phyloP scores from a whole-genome alignment of 305 asterid species.

The Ajuga reptans region DNA sequence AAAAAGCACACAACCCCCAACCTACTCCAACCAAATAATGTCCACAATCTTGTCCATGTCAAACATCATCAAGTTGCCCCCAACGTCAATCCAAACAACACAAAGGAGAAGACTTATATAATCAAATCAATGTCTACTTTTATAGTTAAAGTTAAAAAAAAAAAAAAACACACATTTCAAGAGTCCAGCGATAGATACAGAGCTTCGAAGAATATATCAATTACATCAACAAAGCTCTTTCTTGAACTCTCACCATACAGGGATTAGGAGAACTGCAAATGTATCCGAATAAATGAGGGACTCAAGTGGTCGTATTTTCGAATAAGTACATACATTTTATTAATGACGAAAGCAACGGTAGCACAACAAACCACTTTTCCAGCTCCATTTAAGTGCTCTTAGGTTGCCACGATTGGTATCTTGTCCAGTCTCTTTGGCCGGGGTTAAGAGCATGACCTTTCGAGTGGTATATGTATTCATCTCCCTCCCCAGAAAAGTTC shows the following conservation, averaged over 20 bases:
- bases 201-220: neutral
- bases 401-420: slow-evolving; percentile 84
- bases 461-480: slow-evolving; percentile 87
- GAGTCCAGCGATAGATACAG: neutral
- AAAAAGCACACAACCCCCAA: too few species aligned
- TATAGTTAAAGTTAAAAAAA: too few species aligned
- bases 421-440: slow-evolving; percentile 92
- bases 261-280: neutral
- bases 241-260: neutral
- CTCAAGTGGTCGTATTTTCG: neutral
- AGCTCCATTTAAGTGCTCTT: slow-evolving; percentile 40
- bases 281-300: neutral
- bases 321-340: slow-evolving; percentile 32
- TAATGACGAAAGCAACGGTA: slow-evolving; percentile 17
- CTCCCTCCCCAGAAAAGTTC: slow-evolving; percentile 94
- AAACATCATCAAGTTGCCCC: too few species aligned
- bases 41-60: too few species aligned
- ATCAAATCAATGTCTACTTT: too few species aligned
- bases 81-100: too few species aligned
- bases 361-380: slow-evolving; percentile 12
- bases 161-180: neutral
- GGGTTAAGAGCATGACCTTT: slow-evolving; percentile 88
- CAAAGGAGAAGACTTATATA: too few species aligned
- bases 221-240: neutral
- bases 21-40: too few species aligned